Evolutionary conservation across 305 asterid species (phyloP), one percentile per base, ranked within the genome.

Genomic region (Fraxinus nigra): DNA sequence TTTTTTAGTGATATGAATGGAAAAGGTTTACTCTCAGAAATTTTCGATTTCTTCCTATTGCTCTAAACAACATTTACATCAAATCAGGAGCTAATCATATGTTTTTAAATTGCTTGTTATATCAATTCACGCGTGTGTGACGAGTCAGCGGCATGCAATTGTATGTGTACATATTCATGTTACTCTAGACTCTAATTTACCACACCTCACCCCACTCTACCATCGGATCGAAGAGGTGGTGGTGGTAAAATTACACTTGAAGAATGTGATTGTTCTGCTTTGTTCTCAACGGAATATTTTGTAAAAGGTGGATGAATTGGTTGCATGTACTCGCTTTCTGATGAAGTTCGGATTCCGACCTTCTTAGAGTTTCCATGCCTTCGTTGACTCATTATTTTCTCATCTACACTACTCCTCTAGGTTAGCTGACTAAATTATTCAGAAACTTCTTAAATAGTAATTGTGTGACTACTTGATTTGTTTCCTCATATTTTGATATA

Each of bases 231-330:
- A 65, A 24, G n/a, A 65, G 20, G 1, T 10, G 16, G 0, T 16
- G 63, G 63, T 51, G 1, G 63, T 51, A 48, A 51, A 51, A n/a
- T 51, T 16, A 5, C 61, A 51, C 63, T 51, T 26, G 37, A 26
- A 24, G 34, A 37, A 11, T 0, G 1, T 9, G 73, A 24, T 26
- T 65, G 16, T 82, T 72, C n/a, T 61, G 48, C 37, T 5, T n/a
- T 24, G 10, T 82, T 81, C 76, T 75, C 37, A 10, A 72, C 14
- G 77, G 75, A 22, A 82, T 80, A 82, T 87, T 84, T 56, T 7
- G 63, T 73, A 28, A 72, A 20, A 48, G 37, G 76, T 37, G 84
- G 77, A 14, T 82, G 59, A 37, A 46, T 67, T 72, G 75, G 37
- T 20, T 79, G 65, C 1, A 26, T 56, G 10, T 54, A 54, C 7